Base-by-base conservation (phyloP, 306 rosid genomes). In the Datisca glomerata region DNA sequence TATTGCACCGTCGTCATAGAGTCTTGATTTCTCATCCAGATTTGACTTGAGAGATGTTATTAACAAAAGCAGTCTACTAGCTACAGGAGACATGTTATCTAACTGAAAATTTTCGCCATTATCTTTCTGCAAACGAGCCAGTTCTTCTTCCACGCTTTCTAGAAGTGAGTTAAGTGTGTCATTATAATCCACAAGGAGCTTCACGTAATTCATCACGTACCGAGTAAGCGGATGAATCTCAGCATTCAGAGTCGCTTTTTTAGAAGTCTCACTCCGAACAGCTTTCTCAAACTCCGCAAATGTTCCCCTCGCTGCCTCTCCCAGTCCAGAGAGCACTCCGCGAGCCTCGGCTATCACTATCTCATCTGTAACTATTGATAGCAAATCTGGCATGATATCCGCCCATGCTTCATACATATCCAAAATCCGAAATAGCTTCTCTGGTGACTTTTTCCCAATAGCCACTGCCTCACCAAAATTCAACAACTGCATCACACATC, bases 151-250 rank as follows among this genome's bases (percentile, higher is more conserved):
- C 7, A 37, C 67, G 1, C 31, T 38, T 44, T 80, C 76, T 55
- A 89, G 53, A 45, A 89, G 86, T 0, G 59, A 61, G 51, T 89
- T 72, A 55, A 84, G 68, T 9, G 95, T 59, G 6, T 59, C 71
- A 14, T 78, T 60, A 53, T 89, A 89, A 68, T 77, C 98, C 58
- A 78, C 93, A 47, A 89, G 79, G 81, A 89, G 57, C 44, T 62
- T 80, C 55, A 75, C 59, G 59, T 89, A 89, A 61, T 89, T 89
- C 98, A 89, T 84, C 25, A 89, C 98, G 46, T 89, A 89, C 24
- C 98, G 86, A 13, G 84, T 68, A 61, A 89, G 53, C 1, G 98
- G 98, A 49, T 89, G 98, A 66, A 89, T 71, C 56, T 80, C 98
- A 22, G 96, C 95, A 2, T 71, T 78, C 14, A 72, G 43, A 58